Evolutionary conservation across 305 asterid species (phyloP), one percentile per base, ranked within the genome.

Genomic region (Lippia alba): DNA sequence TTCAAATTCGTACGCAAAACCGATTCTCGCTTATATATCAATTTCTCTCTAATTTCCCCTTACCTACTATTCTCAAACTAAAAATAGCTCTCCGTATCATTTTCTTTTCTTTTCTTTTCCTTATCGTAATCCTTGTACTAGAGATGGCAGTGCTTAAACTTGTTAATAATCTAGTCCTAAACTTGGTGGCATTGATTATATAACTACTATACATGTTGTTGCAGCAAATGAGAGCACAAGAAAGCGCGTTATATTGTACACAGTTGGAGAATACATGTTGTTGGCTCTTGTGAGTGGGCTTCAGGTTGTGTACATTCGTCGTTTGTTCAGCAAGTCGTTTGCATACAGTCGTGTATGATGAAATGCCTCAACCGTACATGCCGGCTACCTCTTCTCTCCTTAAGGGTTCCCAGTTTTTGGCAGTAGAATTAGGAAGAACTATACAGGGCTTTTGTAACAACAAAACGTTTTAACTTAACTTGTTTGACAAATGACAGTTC

Each of bases 171-270:
- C 8, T 36, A 36, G 41, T 36, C 6, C 6, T 36, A 36, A 36
- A 36, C 9, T 36, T 36, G 9, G 41, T 36, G 5, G 3, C 56
- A 24, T 36, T 58, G 30, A 17, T 61, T 32, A 8, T 45, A 6
- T 12, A 16, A 69, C 49, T 66, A 60, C 57, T 58, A 44, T 34
- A 5, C 62, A 18, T 72, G 49, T 64, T 46, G 18, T 61, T 80
- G 81, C 96, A 91, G 97, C 96, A 64, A 94, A 94, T 53, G 97
- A 94, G 86, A 91, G 96, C 85, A 94, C 97, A 6, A 75, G 91
- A 68, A 86, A 60, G 76, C 96, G 97, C 1, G 96, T 94, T 16
- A 86, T 94, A 72, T 85, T 94, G 49, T 94, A 94, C 91, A 89
- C 96, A 0, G 83, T 88, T 34, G 96, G 83, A 12, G 98, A 91